A percentile compares a stretch with the other conserved stretches of the same genome.
These are phyloP conservation scores for Blastocystis sp. DNA, from an alignment of 352 stramenopile species.

Conservation along the genomic window DNA sequence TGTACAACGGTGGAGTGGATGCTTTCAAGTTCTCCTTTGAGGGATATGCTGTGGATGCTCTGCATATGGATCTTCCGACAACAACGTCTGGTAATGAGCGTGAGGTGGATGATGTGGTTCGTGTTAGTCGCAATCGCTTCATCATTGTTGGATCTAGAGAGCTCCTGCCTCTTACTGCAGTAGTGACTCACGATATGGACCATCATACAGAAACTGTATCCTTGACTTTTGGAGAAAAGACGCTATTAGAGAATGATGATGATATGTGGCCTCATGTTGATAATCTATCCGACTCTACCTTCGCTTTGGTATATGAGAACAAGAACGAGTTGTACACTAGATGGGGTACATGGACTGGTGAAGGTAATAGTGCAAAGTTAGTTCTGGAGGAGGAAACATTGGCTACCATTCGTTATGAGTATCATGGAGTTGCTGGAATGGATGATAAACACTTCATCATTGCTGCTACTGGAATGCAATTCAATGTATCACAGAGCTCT, in stretches of 20 bases:
- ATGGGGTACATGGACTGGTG: slow-evolving; percentile 8
- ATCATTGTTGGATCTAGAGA: slow-evolving; percentile 43
- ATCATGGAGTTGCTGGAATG: slow-evolving; percentile 65
- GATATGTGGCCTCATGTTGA: slow-evolving; percentile 49
- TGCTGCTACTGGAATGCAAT: slow-evolving; percentile 58
- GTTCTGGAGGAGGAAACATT: slow-evolving; percentile 1
- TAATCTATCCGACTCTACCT: slow-evolving; percentile 51
- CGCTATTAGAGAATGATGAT: slow-evolving; percentile 29
- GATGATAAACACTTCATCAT: slow-evolving; percentile 63
- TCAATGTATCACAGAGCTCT: not conserved
- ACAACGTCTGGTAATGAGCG: not conserved
- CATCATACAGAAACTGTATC: not conserved
- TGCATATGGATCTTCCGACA: not conserved
- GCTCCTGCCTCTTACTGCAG: slow-evolving; percentile 34
- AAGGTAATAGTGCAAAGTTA: not conserved
- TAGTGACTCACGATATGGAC: not conserved
- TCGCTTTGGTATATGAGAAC: slow-evolving; percentile 55
- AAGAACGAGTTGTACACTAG: slow-evolving; percentile 38
- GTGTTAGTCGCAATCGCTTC: slow-evolving; percentile 56
- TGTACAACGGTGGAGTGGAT: slow-evolving; percentile 41
- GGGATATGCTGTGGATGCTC: slow-evolving; percentile 2
- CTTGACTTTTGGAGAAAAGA: not conserved
- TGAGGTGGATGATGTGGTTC: slow-evolving; percentile 39
- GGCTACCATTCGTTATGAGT: slow-evolving; percentile 50
- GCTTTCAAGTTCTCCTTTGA: slow-evolving; percentile 45